Conservation (phyloP, 192 early-diverging fungal genomes). For the Backusella australiensis region DNA sequence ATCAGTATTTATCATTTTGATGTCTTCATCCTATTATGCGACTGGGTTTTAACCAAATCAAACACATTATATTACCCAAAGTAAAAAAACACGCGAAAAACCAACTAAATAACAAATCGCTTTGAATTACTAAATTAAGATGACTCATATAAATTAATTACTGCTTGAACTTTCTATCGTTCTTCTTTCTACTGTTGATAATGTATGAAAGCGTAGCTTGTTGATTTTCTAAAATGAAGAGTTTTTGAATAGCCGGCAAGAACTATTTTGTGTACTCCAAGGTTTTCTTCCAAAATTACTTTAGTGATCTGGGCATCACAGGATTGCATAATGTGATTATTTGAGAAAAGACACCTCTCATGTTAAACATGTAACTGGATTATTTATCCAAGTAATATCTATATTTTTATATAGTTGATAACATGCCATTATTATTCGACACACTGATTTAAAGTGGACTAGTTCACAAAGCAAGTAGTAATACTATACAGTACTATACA, state of each 20-base stretch:
- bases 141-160: background rate
- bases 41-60: background rate
- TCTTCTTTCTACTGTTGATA: background rate
- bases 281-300: background rate
- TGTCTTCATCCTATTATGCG: background rate
- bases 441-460: background rate
- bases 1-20: background rate
- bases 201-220: background rate
- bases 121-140: background rate
- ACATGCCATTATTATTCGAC: background rate
- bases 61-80: background rate
- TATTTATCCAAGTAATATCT: background rate
- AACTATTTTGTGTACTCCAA: background rate
- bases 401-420: background rate
- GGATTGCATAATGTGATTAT: slow-evolving; percentile 1
- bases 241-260: background rate
- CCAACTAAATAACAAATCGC: background rate
- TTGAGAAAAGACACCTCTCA: background rate
- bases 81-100: background rate
- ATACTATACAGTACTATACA: background rate
- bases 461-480: background rate
- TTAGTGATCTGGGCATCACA: background rate
- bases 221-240: background rate
- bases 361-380: background rate
- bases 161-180: background rate